phyloP scores from a whole-genome alignment of 768 basidiomycete genomes.

The Amanita inopinata region DNA sequence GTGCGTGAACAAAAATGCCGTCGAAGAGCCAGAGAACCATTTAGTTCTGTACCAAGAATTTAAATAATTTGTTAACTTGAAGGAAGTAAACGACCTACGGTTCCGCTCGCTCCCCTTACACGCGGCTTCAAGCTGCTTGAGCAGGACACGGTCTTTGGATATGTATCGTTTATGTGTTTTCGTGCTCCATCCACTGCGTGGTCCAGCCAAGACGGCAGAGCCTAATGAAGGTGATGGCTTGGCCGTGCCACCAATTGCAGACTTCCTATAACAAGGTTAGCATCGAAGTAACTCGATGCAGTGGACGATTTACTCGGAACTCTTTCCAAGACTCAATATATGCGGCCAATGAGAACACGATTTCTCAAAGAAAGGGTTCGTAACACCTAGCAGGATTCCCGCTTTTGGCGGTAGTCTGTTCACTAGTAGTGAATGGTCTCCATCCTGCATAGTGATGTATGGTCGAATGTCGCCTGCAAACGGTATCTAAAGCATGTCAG shows the following conservation, averaged over 20 bases:
- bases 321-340: constrained; percentile 57
- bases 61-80: neutral
- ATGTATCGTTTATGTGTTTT: constrained; percentile 76
- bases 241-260: constrained; percentile 11
- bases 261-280: constrained; percentile 4
- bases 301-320: constrained; percentile 27
- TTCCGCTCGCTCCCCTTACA: constrained; percentile 36
- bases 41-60: constrained; percentile 34
- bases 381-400: constrained; percentile 74
- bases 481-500: constrained; percentile 48
- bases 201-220: constrained; percentile 28
- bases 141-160: constrained; percentile 68
- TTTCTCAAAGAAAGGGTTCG: constrained; percentile 80
- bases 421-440: constrained; percentile 66
- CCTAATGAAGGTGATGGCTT: constrained; percentile 3
- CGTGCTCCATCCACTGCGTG: constrained; percentile 66
- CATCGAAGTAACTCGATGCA: neutral
- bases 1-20: constrained; percentile 82
- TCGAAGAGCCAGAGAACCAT: constrained; percentile 57
- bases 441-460: constrained; percentile 94
- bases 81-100: constrained; percentile 31
- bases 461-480: constrained; percentile 81
- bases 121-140: constrained; percentile 65
- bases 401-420: constrained; percentile 74
- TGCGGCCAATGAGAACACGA: constrained; percentile 84